phyloP scores from a whole-genome alignment of 345 rosid genomes.

The Citrus maxima region DNA sequence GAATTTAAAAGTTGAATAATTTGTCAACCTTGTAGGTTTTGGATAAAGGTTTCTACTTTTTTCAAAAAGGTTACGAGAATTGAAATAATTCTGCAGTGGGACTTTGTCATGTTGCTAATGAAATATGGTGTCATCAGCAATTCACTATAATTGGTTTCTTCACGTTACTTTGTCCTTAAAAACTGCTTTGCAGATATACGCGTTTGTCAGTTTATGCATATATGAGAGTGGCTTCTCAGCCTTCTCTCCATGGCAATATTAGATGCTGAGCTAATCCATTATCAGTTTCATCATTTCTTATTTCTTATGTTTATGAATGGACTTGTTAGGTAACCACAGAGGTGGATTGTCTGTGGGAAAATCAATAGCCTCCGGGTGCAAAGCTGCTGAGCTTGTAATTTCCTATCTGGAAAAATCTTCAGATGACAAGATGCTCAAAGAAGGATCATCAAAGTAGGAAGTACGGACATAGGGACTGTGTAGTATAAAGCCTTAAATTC shows the following conservation, averaged over 20 bases:
- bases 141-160: not conserved
- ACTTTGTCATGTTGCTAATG: not conserved
- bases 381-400: constrained; percentile 84
- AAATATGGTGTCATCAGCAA: not conserved
- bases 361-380: constrained; percentile 77
- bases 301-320: not conserved
- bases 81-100: not conserved
- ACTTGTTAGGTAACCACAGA: constrained; percentile 73
- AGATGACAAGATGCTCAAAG: constrained; percentile 24
- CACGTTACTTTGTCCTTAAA: not conserved
- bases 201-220: not conserved
- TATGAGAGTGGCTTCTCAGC: not conserved
- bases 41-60: not conserved
- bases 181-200: not conserved
- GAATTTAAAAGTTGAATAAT: not conserved
- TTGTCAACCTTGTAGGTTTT: not conserved
- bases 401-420: constrained; percentile 68
- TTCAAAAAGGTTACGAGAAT: not conserved
- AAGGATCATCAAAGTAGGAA: constrained; percentile 15
- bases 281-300: not conserved
- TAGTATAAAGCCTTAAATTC: not conserved
- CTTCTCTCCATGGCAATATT: not conserved
- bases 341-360: constrained; percentile 89
- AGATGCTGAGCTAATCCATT: not conserved
- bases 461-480: not conserved